A percentile compares a stretch with the other conserved stretches of the same genome.
phyloP scores from a whole-genome alignment of 2,329 filamentous ascomycete species.

The Trichoderma atroviride region DNA sequence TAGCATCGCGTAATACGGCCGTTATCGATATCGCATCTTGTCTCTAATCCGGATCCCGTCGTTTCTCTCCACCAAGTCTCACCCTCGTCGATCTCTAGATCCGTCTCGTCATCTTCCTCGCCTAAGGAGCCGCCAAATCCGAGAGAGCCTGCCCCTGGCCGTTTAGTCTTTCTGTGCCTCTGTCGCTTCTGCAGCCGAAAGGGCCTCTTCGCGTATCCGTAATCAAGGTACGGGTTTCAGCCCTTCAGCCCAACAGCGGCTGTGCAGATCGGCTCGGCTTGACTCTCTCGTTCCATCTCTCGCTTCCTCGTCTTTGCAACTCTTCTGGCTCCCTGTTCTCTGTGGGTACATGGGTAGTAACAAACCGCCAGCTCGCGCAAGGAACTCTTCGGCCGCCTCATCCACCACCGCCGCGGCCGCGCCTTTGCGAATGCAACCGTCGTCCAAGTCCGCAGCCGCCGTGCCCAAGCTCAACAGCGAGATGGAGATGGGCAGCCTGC shows the following conservation, averaged over 20 bases:
- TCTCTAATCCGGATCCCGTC: neutral
- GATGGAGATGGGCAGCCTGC: conserved; percentile 57
- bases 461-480: conserved; percentile 61
- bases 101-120: conserved; percentile 10
- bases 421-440: conserved; percentile 52
- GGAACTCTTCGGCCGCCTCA: conserved; percentile 42
- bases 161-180: neutral
- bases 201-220: conserved; percentile 18
- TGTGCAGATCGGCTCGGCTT: neutral
- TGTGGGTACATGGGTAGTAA: conserved; percentile 48
- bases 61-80: conserved; percentile 16
- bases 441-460: conserved; percentile 56
- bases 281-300: neutral
- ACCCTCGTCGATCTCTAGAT: conserved; percentile 23
- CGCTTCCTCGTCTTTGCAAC: neutral
- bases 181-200: neutral
- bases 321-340: neutral
- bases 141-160: conserved; percentile 11
- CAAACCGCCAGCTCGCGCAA: conserved; percentile 38
- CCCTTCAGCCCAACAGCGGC: conserved; percentile 2
- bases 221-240: conserved; percentile 16
- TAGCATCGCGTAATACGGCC: conserved; percentile 16
- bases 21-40: conserved; percentile 20
- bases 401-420: conserved; percentile 36
- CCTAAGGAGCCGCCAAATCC: conserved; percentile 20